Evolutionary conservation across 176 grass and related monocot genomes (phyloP).

Genomic region (Otatea glauca): DNA sequence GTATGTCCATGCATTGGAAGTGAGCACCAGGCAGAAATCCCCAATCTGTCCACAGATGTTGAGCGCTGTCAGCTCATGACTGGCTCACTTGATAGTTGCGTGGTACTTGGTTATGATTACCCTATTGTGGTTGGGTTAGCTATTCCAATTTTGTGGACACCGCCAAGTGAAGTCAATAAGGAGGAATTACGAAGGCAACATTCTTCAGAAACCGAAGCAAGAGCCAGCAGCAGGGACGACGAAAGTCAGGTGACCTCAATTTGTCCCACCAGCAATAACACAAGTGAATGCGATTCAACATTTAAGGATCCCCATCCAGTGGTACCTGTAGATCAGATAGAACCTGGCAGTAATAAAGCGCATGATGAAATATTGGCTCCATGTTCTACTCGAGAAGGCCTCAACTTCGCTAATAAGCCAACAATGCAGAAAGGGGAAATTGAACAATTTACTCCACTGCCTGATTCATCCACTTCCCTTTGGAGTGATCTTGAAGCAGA

Average conservation of each 20-base stretch:
- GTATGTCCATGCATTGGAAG: conserved; percentile 70
- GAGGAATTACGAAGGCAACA: conserved; percentile 32
- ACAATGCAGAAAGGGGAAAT: conserved; percentile 33
- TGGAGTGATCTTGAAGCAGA: conserved; percentile 68
- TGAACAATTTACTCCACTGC: conserved; percentile 53
- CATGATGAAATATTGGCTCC: conserved; percentile 15
- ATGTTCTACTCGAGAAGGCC: conserved; percentile 32
- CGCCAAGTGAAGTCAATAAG: conserved; percentile 14
- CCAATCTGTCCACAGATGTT: conserved; percentile 51
- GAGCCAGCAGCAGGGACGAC: neutral
- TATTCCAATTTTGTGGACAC: conserved; percentile 66
- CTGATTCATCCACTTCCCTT: conserved; percentile 46
- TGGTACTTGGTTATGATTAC: conserved; percentile 40
- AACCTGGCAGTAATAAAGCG: conserved; percentile 32
- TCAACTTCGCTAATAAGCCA: conserved; percentile 27
- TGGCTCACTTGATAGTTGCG: conserved; percentile 22
- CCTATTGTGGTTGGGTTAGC: conserved; percentile 52
- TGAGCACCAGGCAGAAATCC: conserved; percentile 81
- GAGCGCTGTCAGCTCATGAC: conserved; percentile 32
- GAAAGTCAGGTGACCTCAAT: conserved; percentile 42
- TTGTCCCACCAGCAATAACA: conserved; percentile 26
- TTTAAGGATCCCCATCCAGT: conserved; percentile 36
- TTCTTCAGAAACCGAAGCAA: conserved; percentile 30
- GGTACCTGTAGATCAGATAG: conserved; percentile 21
- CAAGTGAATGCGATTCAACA: conserved; percentile 29